Evolutionary conservation across 148 eudicot species (phyloP).

Genomic region (Fagopyrum tataricum): DNA sequence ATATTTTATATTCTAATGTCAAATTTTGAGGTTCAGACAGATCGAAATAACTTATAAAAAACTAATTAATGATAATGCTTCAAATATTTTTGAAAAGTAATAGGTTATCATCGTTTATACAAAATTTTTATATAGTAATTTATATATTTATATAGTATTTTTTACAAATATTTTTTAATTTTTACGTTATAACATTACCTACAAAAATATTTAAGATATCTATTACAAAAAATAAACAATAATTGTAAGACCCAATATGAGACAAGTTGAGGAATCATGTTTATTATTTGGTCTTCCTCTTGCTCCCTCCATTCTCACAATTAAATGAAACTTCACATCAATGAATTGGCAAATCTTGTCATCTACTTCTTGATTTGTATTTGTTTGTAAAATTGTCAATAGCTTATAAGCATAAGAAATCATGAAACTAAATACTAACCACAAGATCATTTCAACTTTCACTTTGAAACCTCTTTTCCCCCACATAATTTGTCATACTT

Average conservation of each 20-base stretch:
- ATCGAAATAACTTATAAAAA: too few species aligned
- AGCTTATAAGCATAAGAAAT: neutral
- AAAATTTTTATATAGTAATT: too few species aligned
- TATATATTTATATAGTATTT: too few species aligned
- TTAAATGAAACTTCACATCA: conserved; percentile 9
- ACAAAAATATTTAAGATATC: too few species aligned
- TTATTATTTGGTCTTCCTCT: neutral
- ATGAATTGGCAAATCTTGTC: neutral
- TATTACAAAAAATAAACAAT: neutral
- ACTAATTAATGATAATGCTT: too few species aligned
- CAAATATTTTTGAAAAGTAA: too few species aligned
- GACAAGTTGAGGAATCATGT: conserved; percentile 1
- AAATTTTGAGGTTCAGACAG: too few species aligned
- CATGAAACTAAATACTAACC: neutral
- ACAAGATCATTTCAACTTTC: neutral
- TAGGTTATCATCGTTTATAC: too few species aligned
- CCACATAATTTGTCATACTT: neutral
- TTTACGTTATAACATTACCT: too few species aligned
- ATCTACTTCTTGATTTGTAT: neutral
- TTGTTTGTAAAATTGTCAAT: neutral
- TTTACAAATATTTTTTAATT: too few species aligned
- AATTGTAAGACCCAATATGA: neutral
- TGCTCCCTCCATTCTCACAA: neutral
- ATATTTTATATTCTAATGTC: too few species aligned
- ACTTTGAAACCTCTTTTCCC: neutral